phyloP scores from a whole-genome alignment of 345 rosid species.

The Eutrema yunnanense region DNA sequence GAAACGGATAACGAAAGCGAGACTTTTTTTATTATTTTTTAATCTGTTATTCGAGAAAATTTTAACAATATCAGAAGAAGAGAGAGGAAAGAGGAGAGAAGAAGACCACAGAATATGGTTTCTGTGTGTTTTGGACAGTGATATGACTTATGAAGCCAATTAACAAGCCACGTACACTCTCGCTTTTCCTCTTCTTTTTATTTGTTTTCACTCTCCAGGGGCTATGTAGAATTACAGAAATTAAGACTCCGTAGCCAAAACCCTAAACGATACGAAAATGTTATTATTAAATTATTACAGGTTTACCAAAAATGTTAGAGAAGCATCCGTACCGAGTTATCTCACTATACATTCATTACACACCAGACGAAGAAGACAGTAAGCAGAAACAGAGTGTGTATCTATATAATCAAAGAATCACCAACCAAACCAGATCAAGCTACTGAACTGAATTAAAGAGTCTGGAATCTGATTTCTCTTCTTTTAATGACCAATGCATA shows the following conservation, averaged over 20 bases:
- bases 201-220: background rate
- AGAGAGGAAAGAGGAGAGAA: background rate
- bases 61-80: background rate
- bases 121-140: constrained; percentile 3
- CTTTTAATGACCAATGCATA: background rate
- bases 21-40: background rate
- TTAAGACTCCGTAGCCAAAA: too few species aligned
- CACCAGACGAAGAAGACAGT: background rate
- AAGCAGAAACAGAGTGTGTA: background rate
- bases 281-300: too few species aligned
- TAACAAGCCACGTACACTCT: constrained; percentile 31
- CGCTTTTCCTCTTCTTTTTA: constrained; percentile 23
- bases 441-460: background rate
- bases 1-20: constrained; percentile 31
- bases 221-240: too few species aligned
- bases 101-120: constrained; percentile 27
- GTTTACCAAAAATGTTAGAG: too few species aligned
- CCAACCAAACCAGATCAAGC: constrained; percentile 16
- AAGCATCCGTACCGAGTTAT: too few species aligned
- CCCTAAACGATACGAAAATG: too few species aligned
- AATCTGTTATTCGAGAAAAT: background rate
- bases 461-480: background rate
- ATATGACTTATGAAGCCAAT: constrained; percentile 28
- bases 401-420: constrained; percentile 10
- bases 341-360: background rate